Conservation (phyloP, 2,329 filamentous ascomycete species). For the Paracorniculantispora psalliotae region DNA sequence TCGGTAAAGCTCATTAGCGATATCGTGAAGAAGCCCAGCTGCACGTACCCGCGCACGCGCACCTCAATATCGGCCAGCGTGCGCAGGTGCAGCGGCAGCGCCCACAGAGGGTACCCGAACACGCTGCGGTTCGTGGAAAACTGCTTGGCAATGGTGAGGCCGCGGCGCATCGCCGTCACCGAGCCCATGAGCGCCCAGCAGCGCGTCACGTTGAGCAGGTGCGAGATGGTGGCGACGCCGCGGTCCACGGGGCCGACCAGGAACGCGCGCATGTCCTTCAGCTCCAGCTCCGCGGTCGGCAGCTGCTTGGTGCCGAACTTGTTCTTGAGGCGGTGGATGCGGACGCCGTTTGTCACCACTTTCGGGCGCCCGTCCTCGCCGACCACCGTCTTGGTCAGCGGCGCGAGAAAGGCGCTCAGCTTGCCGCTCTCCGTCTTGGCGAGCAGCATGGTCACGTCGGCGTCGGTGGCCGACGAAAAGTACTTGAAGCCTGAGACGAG, state of each 20-base stretch:
- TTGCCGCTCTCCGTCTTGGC: slow-evolving; percentile 16
- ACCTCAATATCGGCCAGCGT: slow-evolving; percentile 15
- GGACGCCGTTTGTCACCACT: slow-evolving; percentile 14
- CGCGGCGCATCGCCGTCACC: slow-evolving; percentile 11
- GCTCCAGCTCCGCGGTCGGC: slow-evolving; percentile 15
- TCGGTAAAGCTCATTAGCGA: slow-evolving; percentile 16
- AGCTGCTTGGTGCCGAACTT: slow-evolving; percentile 17
- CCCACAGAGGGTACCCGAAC: slow-evolving; percentile 14
- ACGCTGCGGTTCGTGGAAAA: slow-evolving; percentile 10
- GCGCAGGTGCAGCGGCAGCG: slow-evolving; percentile 15
- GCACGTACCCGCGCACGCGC: slow-evolving; percentile 8
- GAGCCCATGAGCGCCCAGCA: slow-evolving; percentile 12
- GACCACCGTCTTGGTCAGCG: slow-evolving; percentile 5
- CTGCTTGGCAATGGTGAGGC: slow-evolving; percentile 9
- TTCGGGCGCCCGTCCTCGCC: slow-evolving; percentile 4
- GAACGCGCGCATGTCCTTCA: slow-evolving; percentile 14
- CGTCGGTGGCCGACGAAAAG: slow-evolving; percentile 16
- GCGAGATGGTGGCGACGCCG: slow-evolving; percentile 15
- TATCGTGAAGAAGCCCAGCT: slow-evolving; percentile 13
- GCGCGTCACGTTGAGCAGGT: slow-evolving; percentile 15
- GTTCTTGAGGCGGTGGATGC: slow-evolving; percentile 16
- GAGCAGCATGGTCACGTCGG: slow-evolving; percentile 14
- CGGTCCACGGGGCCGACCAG: slow-evolving; percentile 13
- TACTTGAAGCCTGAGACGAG: slow-evolving; percentile 17
- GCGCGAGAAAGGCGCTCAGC: slow-evolving; percentile 15